phyloP scores from a whole-genome alignment of 2,329 filamentous ascomycete species.

The Aspergillus thermomutatus region DNA sequence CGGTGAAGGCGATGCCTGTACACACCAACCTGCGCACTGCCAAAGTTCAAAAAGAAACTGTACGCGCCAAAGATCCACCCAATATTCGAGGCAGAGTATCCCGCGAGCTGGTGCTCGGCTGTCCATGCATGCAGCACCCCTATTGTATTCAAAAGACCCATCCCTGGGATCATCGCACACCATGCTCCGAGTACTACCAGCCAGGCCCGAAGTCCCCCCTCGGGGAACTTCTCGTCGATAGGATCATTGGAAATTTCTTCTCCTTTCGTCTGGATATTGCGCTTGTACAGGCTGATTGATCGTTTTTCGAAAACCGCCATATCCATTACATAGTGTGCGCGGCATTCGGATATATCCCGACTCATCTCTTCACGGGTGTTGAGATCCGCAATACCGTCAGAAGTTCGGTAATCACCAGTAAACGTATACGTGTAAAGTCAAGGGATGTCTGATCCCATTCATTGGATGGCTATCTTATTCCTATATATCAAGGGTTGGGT shows the following conservation, averaged over 20 bases:
- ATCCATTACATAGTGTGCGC: too few species aligned
- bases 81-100: slow-evolving; percentile 32
- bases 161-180: slow-evolving; percentile 33
- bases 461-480: not conserved
- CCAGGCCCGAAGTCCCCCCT: slow-evolving; percentile 43
- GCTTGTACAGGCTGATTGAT: not conserved
- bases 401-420: too few species aligned
- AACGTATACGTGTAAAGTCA: not conserved
- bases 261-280: not conserved
- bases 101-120: slow-evolving; percentile 32
- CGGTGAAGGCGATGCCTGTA: not conserved
- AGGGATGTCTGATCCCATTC: not conserved
- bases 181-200: slow-evolving; percentile 43
- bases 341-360: too few species aligned
- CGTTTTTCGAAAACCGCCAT: not conserved
- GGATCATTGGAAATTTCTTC: not conserved
- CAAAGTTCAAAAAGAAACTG: slow-evolving; percentile 39
- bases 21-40: slow-evolving; percentile 20
- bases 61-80: slow-evolving; percentile 44
- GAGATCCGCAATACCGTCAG: too few species aligned
- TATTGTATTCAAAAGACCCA: slow-evolving; percentile 41
- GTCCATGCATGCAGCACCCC: slow-evolving; percentile 41
- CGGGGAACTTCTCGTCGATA: slow-evolving; percentile 22
- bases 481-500: not conserved
- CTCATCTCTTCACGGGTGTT: too few species aligned